These are phyloP conservation scores for Kuraishia borneana DNA, from an alignment of 805 yeast genomes.

Conservation along the genomic window DNA sequence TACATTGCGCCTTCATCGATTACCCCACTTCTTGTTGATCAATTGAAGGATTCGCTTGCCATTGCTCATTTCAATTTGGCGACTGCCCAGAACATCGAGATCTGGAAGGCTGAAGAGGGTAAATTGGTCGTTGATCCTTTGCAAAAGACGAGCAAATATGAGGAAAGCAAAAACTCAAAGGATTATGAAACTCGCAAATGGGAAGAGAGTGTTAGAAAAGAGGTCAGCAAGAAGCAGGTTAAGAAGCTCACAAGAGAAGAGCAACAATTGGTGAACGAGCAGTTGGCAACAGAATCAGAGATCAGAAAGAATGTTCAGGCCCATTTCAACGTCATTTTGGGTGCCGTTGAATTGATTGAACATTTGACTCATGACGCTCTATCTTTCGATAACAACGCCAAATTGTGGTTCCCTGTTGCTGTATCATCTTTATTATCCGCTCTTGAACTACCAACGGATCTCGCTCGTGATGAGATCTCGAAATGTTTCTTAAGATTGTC, in stretches of 20 bases:
- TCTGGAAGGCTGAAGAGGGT: conserved; percentile 65
- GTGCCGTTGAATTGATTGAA: conserved; percentile 42
- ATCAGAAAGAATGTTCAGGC: conserved; percentile 37
- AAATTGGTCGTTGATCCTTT: conserved; percentile 57
- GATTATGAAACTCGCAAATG: conserved; percentile 81
- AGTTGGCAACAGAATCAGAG: conserved; percentile 47
- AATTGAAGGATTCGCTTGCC: conserved; percentile 26
- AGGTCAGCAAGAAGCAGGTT: conserved; percentile 43
- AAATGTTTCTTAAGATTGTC: conserved; percentile 44
- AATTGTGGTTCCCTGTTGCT: conserved; percentile 65
- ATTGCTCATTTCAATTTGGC: conserved; percentile 28
- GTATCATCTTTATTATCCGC: conserved; percentile 36
- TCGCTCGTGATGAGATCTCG: conserved; percentile 19
- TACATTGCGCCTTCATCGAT: conserved; percentile 50
- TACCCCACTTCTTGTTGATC: conserved; percentile 34
- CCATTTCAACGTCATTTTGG: conserved; percentile 24
- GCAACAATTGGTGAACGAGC: conserved; percentile 46
- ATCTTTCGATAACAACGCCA: conserved; percentile 51
- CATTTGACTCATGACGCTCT: conserved; percentile 40
- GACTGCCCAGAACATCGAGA: conserved; percentile 39
- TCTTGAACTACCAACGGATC: conserved; percentile 21
- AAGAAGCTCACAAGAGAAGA: conserved; percentile 74
- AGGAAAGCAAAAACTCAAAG: conserved; percentile 60
- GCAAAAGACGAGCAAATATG: conserved; percentile 26
- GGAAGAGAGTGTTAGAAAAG: conserved; percentile 79